Evolutionary conservation across 2,329 filamentous ascomycete genomes (phyloP).

Genomic region (Boeremia lycopersici): DNA sequence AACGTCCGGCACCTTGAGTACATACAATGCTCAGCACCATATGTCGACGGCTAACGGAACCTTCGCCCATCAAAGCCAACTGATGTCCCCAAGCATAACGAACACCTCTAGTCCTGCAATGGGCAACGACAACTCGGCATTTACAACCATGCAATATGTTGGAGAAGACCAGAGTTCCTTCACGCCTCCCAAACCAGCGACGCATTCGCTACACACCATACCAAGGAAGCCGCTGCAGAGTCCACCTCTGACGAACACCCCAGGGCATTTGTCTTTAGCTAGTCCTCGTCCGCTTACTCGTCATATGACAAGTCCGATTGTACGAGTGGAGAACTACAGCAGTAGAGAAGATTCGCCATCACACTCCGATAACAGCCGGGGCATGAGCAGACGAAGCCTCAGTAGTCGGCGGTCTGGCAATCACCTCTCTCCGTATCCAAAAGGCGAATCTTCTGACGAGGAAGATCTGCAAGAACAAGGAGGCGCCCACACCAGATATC

Average conservation of each 20-base stretch:
- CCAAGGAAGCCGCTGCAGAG: constrained; percentile 46
- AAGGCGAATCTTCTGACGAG: constrained; percentile 43
- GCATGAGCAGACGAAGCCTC: constrained; percentile 44
- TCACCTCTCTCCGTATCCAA: constrained; percentile 47
- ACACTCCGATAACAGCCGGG: constrained; percentile 41
- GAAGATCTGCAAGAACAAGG: constrained; percentile 33
- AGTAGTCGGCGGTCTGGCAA: constrained; percentile 44
- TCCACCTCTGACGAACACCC: constrained; percentile 48
- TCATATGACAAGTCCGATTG: constrained; percentile 48
- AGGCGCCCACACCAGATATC: constrained; percentile 38
- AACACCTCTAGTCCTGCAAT: constrained; percentile 46
- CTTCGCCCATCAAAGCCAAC: constrained; percentile 38
- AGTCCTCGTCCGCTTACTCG: constrained; percentile 35
- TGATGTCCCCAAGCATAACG: constrained; percentile 46
- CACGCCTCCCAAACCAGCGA: constrained; percentile 35
- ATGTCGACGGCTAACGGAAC: constrained; percentile 26
- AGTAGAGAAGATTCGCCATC: constrained; percentile 44
- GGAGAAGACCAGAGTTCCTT: constrained; percentile 28
- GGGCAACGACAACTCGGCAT: constrained; percentile 34
- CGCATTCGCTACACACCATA: constrained; percentile 31
- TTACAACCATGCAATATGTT: constrained; percentile 27
- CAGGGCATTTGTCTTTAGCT: constrained; percentile 33
- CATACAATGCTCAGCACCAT: constrained; percentile 38
- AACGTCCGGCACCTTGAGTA: constrained; percentile 35
- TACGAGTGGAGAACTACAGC: constrained; percentile 47